Evolutionary conservation across 148 eudicot genomes (phyloP), one percentile per base, ranked within the genome.

Genomic region (Euryodendron excelsum): DNA sequence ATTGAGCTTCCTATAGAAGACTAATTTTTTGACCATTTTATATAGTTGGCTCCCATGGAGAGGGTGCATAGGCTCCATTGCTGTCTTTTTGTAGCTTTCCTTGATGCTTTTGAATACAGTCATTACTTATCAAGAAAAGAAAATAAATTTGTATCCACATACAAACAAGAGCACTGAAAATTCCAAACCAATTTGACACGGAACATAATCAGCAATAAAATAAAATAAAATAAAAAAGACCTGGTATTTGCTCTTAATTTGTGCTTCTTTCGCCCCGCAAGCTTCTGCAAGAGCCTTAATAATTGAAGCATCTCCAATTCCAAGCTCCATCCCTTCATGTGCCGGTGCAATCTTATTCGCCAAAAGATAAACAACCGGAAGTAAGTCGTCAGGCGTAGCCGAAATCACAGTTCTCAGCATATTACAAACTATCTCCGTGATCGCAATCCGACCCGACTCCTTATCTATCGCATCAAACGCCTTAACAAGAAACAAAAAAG

Each of bases 241-340:
- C 96, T 88, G 76, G 75, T 93, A 90, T 48, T 82, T 75, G 72
- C 75, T 85, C 89, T 85, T 96, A 62, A 96, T 87, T 2, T 77
- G 79, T 4, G 89, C 67, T 74, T 88, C 94, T 74, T 88, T 88
- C 15, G 89, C 83, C 50, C 97, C 97, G 84, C 89, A 96, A 11
- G 99, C 89, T 79, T 96, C 93, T 0, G 97, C 98, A 28, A 96
- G 90, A 0, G 93, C 97, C 86, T 96, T 91, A 37, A 89, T 90
- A 82, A 96, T 89, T 12, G 92, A 77, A 80, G 93, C 87, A 79
- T 96, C 99, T 25, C 99, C 98, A 60, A 96, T 86, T 0, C 99
- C 99, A 30, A 96, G 97, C 89, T 96, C 97, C 79, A 96, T 28
- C 25, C 98, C 98, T 72, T 93, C 91, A 68, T 96, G 99, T 2